A percentile compares a stretch with the other conserved stretches of the same genome.
Evolutionary conservation across 768 basidiomycete species (phyloP).

Genomic region (Paxillus involutus): DNA sequence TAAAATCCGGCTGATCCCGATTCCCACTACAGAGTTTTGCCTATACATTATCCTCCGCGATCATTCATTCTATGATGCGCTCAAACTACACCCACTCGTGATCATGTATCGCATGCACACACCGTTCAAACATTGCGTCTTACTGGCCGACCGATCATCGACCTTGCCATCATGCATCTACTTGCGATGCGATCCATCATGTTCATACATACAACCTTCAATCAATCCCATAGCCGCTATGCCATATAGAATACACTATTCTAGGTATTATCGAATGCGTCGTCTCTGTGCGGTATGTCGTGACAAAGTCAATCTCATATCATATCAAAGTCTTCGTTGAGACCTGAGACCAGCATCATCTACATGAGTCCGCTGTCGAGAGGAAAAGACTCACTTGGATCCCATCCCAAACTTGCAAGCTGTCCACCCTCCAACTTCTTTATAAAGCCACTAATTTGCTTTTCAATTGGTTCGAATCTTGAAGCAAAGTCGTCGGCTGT

Average conservation of each 20-base stretch:
- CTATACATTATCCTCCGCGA: too few species aligned
- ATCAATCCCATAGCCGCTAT: too few species aligned
- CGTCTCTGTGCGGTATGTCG: not conserved
- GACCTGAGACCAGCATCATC: slow-evolving; percentile 1
- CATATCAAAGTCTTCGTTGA: not conserved
- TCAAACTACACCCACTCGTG: too few species aligned
- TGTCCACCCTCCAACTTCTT: slow-evolving; percentile 17
- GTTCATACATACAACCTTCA: too few species aligned
- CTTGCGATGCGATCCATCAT: too few species aligned
- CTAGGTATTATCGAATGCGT: not conserved
- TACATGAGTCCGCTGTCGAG: not conserved
- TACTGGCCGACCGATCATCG: too few species aligned
- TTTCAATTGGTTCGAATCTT: slow-evolving; percentile 16
- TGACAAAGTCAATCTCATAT: slow-evolving; percentile 2
- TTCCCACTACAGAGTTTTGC: too few species aligned
- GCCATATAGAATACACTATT: slow-evolving; percentile 13
- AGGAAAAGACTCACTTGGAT: slow-evolving; percentile 17
- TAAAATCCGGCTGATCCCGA: slow-evolving; percentile 14
- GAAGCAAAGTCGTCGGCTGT: slow-evolving; percentile 21
- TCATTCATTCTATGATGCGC: too few species aligned
- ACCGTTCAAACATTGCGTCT: too few species aligned
- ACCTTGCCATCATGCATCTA: too few species aligned
- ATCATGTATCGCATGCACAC: too few species aligned
- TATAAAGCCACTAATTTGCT: slow-evolving; percentile 22
- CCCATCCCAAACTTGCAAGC: slow-evolving; percentile 26